Conservation (phyloP, 352 stramenopile species). For the Peronospora belbahrii region DNA sequence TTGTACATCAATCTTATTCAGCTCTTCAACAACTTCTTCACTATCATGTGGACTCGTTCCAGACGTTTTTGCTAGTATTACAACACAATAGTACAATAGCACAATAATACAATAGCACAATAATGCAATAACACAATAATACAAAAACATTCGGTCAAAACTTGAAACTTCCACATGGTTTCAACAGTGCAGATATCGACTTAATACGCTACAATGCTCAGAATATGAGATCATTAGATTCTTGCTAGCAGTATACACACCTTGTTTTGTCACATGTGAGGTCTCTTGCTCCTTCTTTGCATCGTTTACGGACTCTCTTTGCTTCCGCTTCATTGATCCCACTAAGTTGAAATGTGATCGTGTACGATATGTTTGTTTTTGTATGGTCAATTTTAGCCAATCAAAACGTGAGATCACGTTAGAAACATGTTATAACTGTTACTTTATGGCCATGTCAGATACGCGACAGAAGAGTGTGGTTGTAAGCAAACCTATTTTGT, state of each 20-base stretch:
- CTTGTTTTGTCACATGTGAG: conserved; percentile 14
- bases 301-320: conserved; percentile 2
- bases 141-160: too few relatives aligned
- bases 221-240: too few relatives aligned
- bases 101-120: too few relatives aligned
- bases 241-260: not conserved
- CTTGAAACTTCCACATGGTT: too few relatives aligned
- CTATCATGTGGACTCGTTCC: not conserved
- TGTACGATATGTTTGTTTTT: too few relatives aligned
- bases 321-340: conserved; percentile 46
- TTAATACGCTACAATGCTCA: too few relatives aligned
- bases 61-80: conserved; percentile 3
- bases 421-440: conserved; percentile 1
- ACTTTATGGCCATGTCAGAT: conserved; percentile 45
- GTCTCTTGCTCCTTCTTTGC: not conserved
- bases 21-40: conserved; percentile 1
- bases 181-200: too few relatives aligned
- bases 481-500: conserved; percentile 91
- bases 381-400: not conserved
- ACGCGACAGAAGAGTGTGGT: conserved; percentile 69
- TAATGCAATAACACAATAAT: too few relatives aligned
- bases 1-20: conserved; percentile 36
- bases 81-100: not conserved
- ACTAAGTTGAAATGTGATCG: conserved; percentile 22
- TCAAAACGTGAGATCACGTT: not conserved